Evolutionary conservation across 306 rosid species (phyloP), one percentile per base, ranked within the genome.

Genomic region (Cyamopsis tetragonoloba): DNA sequence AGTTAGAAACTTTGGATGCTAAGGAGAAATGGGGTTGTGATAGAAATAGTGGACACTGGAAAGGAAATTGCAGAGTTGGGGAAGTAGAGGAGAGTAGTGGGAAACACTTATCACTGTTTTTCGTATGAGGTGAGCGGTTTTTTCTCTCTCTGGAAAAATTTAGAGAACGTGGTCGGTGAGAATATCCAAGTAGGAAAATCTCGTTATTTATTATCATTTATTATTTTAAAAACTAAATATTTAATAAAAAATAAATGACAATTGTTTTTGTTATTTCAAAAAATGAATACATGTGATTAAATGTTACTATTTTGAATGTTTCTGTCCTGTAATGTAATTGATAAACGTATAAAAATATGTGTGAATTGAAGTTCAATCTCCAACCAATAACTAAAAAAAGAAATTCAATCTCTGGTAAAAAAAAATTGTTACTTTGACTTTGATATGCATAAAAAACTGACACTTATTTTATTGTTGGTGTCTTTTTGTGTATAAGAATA

Each of bases 91-190:
- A 17, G 8, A 30, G 66, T 43, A 65, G 79, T 50, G 81, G 66
- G 71, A 62, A 61, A 69, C 63, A 71, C 56, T 60, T 17, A 11
- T 15, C 57, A 67, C 49, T 50, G 34, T 49, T 49, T n/a, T 35
- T 60, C 24, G 49, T 49, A 47, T 67, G 63, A 22, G 13, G 49
- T 39, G 54, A 34, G 14, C 75, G 61, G 77, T 30, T 60, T 66
- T 57, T 63, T 1, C 63, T 54, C 60, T 20, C 13, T 37, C 55
- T 50, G 27, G n/a, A n/a, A n/a, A 23, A 61, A 23, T 14, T 47
- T 57, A 19, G 6, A 26, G 28, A 62, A 54, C 48, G 66, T 24
- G 50, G 53, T 0, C n/a, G 9, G 49, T 37, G 31, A 26, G 17
- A 23, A 66, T n/a, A n/a, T n/a, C 60, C 46, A 60, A 4, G 54